A percentile compares a stretch with the other conserved stretches of the same genome.
Conservation (phyloP, 352 stramenopile species). For the Phytophthora palmivora region DNA sequence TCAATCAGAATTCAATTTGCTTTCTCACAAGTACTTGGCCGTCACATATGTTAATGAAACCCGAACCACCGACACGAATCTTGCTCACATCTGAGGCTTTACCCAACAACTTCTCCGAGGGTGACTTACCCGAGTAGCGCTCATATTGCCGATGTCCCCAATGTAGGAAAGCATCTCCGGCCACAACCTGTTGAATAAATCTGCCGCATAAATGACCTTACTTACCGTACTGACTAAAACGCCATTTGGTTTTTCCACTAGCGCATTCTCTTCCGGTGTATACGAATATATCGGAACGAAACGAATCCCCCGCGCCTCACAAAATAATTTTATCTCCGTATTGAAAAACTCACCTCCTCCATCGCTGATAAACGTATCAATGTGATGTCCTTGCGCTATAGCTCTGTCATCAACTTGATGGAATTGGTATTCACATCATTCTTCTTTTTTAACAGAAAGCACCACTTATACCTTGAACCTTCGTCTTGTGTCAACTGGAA, state of each 20-base stretch:
- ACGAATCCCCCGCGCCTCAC: neutral
- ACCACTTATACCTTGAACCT: constrained; percentile 18
- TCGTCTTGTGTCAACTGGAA: constrained; percentile 24
- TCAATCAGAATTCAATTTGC: no score
- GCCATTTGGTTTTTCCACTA: constrained; percentile 9
- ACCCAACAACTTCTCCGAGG: constrained; percentile 9
- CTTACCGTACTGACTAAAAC: constrained; percentile 8
- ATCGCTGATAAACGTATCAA: constrained; percentile 14
- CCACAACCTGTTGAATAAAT: constrained; percentile 3
- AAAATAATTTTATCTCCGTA: neutral
- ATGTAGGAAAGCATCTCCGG: constrained; percentile 10
- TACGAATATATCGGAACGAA: constrained; percentile 12
- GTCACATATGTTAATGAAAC: no score
- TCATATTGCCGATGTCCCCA: constrained; percentile 14
- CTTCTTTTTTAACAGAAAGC: constrained; percentile 5
- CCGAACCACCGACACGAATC: no score
- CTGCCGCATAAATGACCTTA: constrained; percentile 1
- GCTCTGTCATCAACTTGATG: neutral
- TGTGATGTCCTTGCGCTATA: constrained; percentile 1
- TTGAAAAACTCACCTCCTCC: constrained; percentile 17
- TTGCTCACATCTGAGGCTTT: constrained; percentile 4
- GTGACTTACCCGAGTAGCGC: neutral
- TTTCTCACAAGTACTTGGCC: no score
- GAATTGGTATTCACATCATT: constrained; percentile 5
- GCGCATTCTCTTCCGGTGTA: constrained; percentile 7